Evolutionary conservation across 1,284 basidiomycete species (phyloP).

Genomic region (Ganoderma sinense): DNA sequence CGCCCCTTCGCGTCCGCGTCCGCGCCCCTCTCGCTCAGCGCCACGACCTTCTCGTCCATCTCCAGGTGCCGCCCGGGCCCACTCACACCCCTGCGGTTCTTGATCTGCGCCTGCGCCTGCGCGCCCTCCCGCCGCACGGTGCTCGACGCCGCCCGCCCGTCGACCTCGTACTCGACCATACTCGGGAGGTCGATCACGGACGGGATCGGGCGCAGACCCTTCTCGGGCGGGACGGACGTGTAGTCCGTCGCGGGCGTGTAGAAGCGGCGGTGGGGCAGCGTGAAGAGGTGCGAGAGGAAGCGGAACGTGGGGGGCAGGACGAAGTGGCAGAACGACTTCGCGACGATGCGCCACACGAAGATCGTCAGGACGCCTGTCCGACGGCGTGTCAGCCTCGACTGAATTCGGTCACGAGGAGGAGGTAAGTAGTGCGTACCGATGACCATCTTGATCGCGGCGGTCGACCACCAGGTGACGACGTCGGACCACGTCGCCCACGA

Average conservation of each 20-base stretch:
- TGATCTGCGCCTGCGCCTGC: slow-evolving; percentile 27
- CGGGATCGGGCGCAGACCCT: slow-evolving; percentile 77
- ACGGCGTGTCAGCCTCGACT: neutral
- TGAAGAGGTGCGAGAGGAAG: slow-evolving; percentile 64
- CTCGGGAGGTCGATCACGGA: slow-evolving; percentile 84
- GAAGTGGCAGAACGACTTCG: slow-evolving; percentile 78
- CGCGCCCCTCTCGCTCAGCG: slow-evolving; percentile 12
- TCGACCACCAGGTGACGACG: slow-evolving; percentile 58
- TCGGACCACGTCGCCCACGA: slow-evolving; percentile 59
- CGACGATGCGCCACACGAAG: slow-evolving; percentile 86
- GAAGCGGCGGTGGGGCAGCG: slow-evolving; percentile 80
- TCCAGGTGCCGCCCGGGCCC: slow-evolving; percentile 15
- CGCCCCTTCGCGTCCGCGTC: slow-evolving; percentile 34
- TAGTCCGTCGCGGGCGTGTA: slow-evolving; percentile 93
- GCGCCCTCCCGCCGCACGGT: slow-evolving; percentile 18
- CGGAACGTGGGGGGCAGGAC: slow-evolving; percentile 87
- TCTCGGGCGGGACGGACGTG: slow-evolving; percentile 66
- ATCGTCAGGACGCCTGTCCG: slow-evolving; percentile 68
- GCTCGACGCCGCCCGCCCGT: slow-evolving; percentile 33
- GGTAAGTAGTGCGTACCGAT: slow-evolving; percentile 48
- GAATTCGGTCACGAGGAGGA: neutral
- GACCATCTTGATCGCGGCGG: slow-evolving; percentile 68
- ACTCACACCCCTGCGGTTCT: slow-evolving; percentile 20
- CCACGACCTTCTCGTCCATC: slow-evolving; percentile 19
- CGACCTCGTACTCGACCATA: slow-evolving; percentile 44